Evolutionary conservation across 2,329 filamentous ascomycete species (phyloP).

Genomic region (Fusarium dimerum): DNA sequence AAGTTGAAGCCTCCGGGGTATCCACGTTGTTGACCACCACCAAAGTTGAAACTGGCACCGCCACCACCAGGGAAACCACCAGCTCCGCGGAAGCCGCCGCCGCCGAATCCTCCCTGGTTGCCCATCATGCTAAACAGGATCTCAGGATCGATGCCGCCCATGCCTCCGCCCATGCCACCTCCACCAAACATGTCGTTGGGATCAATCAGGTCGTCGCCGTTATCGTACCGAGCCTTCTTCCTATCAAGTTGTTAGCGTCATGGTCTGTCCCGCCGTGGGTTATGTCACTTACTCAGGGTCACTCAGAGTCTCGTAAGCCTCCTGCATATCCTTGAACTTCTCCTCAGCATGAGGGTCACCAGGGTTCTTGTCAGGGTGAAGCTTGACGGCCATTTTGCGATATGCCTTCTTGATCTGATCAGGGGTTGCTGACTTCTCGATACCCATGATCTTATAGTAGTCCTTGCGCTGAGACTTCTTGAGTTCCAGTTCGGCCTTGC

Average conservation of each 20-base stretch:
- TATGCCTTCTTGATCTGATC: conserved; percentile 95
- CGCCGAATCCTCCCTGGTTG: conserved; percentile 58
- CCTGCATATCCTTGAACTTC: conserved; percentile 96
- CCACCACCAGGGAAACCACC: conserved; percentile 53
- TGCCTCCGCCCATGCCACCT: conserved; percentile 64
- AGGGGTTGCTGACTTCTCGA: conserved; percentile 83
- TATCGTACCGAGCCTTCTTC: conserved; percentile 89
- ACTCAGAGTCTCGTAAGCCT: conserved; percentile 94
- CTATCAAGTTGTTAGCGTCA: conserved; percentile 49
- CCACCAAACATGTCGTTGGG: conserved; percentile 82
- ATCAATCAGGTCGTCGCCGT: conserved; percentile 87
- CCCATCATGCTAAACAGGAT: conserved; percentile 86
- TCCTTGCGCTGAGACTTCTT: conserved; percentile 98
- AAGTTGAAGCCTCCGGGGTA: conserved; percentile 43
- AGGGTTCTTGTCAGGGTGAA: conserved; percentile 98
- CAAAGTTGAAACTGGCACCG: conserved; percentile 62
- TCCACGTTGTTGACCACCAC: conserved; percentile 40
- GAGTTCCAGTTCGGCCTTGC: conserved; percentile 87
- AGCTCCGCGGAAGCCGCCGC: conserved; percentile 53
- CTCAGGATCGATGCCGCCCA: conserved; percentile 72
- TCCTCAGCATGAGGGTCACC: conserved; percentile 81
- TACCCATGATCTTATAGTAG: conserved; percentile 95
- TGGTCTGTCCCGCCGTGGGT: not conserved
- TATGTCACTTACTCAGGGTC: conserved; percentile 77
- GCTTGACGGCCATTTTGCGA: conserved; percentile 87